Evolutionary conservation across 257 asterid genomes (phyloP).

Genomic region (Capsicum rhomboideum): DNA sequence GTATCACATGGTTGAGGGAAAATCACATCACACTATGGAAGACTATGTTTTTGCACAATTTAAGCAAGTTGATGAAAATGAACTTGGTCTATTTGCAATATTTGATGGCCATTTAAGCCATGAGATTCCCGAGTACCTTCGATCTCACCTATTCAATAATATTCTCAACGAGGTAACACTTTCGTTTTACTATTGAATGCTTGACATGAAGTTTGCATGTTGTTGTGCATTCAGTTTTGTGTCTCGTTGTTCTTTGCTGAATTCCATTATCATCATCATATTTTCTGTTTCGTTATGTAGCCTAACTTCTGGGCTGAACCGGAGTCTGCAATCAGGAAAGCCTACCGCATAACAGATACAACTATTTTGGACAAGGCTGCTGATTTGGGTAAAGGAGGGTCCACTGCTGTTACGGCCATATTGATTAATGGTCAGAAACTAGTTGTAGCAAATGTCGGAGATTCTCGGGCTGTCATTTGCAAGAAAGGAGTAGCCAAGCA

Average conservation of each 20-base stretch:
- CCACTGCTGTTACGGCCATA: conserved; percentile 93
- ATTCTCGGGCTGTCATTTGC: conserved; percentile 90
- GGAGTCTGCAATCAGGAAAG: conserved; percentile 71
- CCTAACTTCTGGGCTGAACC: conserved; percentile 79
- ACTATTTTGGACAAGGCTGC: conserved; percentile 61
- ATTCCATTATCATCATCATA: not conserved
- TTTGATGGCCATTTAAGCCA: conserved; percentile 87
- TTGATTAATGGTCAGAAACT: conserved; percentile 70
- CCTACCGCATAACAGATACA: conserved; percentile 58
- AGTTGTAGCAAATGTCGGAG: conserved; percentile 92
- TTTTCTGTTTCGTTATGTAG: conserved; percentile 18
- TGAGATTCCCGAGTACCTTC: conserved; percentile 66
- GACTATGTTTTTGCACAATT: conserved; percentile 82
- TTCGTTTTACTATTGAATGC: not conserved
- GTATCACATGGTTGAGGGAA: conserved; percentile 76
- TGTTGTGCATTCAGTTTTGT: not conserved
- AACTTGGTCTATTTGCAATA: conserved; percentile 79
- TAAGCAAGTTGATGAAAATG: conserved; percentile 57
- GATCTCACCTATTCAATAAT: conserved; percentile 68
- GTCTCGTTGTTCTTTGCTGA: not conserved
- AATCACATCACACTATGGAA: conserved; percentile 72
- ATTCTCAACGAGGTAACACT: conserved; percentile 59
- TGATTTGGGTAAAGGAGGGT: conserved; percentile 85
- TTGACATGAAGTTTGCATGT: not conserved
- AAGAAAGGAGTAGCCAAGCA: conserved; percentile 76